A percentile compares a stretch with the other conserved stretches of the same genome.
Conservation (phyloP, 1,284 basidiomycete species). For the Taiwanofungus camphoratus region DNA sequence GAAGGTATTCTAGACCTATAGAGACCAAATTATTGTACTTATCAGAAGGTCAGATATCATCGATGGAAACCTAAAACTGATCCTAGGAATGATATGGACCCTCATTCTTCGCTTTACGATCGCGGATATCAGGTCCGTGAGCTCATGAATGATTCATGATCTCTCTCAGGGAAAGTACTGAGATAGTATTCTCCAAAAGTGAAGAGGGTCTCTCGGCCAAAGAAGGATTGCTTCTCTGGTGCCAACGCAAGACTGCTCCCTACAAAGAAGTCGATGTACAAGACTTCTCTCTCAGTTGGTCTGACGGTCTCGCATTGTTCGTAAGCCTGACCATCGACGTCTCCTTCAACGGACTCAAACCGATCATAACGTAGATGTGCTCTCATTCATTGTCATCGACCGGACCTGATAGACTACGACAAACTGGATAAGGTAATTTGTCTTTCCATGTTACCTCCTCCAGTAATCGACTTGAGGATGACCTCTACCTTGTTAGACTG, state of each 20-base stretch:
- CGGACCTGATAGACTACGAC: slow-evolving; percentile 89
- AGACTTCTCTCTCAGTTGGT: slow-evolving; percentile 92
- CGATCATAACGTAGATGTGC: slow-evolving; percentile 65
- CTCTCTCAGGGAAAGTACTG: slow-evolving; percentile 6
- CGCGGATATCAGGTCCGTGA: slow-evolving; percentile 86
- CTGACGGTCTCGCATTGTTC: slow-evolving; percentile 91
- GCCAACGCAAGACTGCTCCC: slow-evolving; percentile 90
- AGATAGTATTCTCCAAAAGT: slow-evolving; percentile 38
- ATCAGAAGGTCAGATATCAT: slow-evolving; percentile 72
- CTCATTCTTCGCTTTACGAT: slow-evolving; percentile 96
- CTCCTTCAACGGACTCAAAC: not conserved
- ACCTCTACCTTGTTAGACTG: slow-evolving; percentile 46
- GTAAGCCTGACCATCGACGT: slow-evolving; percentile 25
- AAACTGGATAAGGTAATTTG: slow-evolving; percentile 66
- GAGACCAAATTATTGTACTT: not conserved
- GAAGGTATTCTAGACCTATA: slow-evolving; percentile 53
- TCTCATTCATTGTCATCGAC: slow-evolving; percentile 94
- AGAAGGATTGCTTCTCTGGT: slow-evolving; percentile 95
- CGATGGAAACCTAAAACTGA: slow-evolving; percentile 95
- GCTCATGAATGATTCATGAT: not conserved
- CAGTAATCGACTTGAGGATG: not conserved
- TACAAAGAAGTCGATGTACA: slow-evolving; percentile 92
- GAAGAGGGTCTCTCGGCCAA: slow-evolving; percentile 97
- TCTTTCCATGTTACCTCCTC: not conserved
- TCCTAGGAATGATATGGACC: slow-evolving; percentile 99